A percentile compares a stretch with the other conserved stretches of the same genome.
phyloP scores from a whole-genome alignment of 805 yeast species.

The Kuraishia floccosa region DNA sequence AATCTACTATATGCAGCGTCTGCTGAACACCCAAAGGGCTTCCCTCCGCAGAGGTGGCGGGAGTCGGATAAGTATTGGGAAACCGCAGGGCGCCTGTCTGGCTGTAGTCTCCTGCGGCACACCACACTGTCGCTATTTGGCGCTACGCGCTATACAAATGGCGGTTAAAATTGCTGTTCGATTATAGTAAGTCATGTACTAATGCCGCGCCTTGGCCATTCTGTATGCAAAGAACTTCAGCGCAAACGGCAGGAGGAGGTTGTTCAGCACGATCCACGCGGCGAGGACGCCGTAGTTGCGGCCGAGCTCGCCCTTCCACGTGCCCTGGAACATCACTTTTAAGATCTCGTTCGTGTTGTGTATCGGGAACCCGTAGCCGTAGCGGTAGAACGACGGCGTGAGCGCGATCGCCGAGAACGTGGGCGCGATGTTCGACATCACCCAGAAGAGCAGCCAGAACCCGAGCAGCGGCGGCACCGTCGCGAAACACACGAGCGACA shows the following conservation, averaged over 20 bases:
- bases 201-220: constrained; percentile 22
- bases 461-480: constrained; percentile 55
- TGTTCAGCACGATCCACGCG: constrained; percentile 49
- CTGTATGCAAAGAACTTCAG: constrained; percentile 27
- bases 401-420: constrained; percentile 57
- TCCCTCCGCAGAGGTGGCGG: too few species aligned
- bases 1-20: too few species aligned
- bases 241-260: constrained; percentile 29
- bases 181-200: too few species aligned
- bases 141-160: too few species aligned
- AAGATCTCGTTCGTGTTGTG: constrained; percentile 53
- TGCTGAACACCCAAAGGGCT: too few species aligned
- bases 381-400: constrained; percentile 43
- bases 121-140: too few species aligned
- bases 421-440: constrained; percentile 56
- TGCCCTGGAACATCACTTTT: constrained; percentile 45
- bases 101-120: too few species aligned
- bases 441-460: constrained; percentile 64
- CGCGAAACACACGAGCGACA: constrained; percentile 38
- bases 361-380: constrained; percentile 61
- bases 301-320: constrained; percentile 48
- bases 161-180: too few species aligned
- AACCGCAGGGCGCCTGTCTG: too few species aligned
- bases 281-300: constrained; percentile 46
- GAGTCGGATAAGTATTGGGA: too few species aligned